Base-by-base conservation (phyloP, 129 eudicot genomes). In the sunflower (Helianthus annuus) region DNA sequence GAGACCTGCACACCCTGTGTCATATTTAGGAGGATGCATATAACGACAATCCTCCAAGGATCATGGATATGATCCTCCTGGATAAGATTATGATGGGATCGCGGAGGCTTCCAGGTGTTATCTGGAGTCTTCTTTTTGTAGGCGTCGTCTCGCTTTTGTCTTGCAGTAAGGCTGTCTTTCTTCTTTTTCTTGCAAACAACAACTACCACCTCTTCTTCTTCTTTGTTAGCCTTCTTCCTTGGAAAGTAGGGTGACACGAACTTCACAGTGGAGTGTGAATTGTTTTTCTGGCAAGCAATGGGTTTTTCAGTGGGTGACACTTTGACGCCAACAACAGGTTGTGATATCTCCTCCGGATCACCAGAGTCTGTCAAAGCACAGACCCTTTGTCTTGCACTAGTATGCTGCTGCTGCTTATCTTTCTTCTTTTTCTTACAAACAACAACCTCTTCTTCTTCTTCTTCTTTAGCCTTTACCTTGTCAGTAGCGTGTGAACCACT, bases 31-130 rank as follows among this genome's bases (percentile, higher is more conserved):
- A 91, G 96, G 65, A 89, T 78, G 64, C 98, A 92, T 44, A 92
- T 92, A 16, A 82, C 89, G 78, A 92, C 80, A 62, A 89, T 83
- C 83, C 94, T 92, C 97, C 97, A 92, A 42, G 97, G 94, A 79
- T 89, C 96, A 72, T 83, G 77, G 68, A 82, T 54, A 78, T 92
- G 91, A 59, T 89, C 88, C 79, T 92, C 96, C 66, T 92, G 98
- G 66, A 92, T 83, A 65, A 92, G 98, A 75, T 85, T 71, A 70
- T 59, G 77, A 57, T 72, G 74, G 15, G 96, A 89, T 7, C 78
- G 78, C 2, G 98, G 98, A 42, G 98, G 96, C 69, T 24, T 82
- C 98, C 98, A 92, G 8, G 65, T 74, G 80, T 85, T 86, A 34
- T 85, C 91, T 16, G 84, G 78, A 70, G 80, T 68, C 80, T 57